A percentile compares a stretch with the other conserved stretches of the same genome.
phyloP scores from a whole-genome alignment of 306 rosid genomes.

The Casuarina glauca region DNA sequence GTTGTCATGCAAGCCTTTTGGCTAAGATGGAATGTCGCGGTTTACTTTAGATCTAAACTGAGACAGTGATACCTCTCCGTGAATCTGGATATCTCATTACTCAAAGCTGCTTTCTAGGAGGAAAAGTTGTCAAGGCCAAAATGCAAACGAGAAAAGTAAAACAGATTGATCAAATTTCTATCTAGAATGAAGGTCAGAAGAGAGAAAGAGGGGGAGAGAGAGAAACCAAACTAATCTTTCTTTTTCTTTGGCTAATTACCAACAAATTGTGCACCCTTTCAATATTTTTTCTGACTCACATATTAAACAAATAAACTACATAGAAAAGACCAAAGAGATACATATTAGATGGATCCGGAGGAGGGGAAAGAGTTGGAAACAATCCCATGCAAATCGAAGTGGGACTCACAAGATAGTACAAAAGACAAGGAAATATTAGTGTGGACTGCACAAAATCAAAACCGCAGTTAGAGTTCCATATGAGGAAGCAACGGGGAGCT shows the following conservation, averaged over 20 bases:
- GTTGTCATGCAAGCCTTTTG: no score
- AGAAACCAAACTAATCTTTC: no score
- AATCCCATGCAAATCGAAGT: constrained; percentile 5
- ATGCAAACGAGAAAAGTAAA: no score
- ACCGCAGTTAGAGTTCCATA: background rate
- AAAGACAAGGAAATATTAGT: background rate
- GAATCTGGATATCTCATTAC: no score
- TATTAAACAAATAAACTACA: background rate
- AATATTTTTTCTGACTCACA: background rate
- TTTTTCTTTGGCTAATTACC: background rate
- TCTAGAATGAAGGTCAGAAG: no score
- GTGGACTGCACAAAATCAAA: background rate
- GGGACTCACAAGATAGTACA: constrained; percentile 7
- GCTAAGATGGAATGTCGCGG: no score
- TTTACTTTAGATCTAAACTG: no score
- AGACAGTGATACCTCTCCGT: no score
- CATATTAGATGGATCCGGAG: background rate
- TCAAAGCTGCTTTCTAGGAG: no score
- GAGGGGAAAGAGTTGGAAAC: background rate
- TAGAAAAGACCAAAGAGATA: background rate
- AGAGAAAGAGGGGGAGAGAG: background rate
- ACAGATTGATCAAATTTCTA: no score
- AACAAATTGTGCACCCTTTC: background rate
- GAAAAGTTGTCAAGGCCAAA: no score
- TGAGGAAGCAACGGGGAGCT: background rate